phyloP scores from a whole-genome alignment of 768 basidiomycete genomes.

The Lactarius quietus region DNA sequence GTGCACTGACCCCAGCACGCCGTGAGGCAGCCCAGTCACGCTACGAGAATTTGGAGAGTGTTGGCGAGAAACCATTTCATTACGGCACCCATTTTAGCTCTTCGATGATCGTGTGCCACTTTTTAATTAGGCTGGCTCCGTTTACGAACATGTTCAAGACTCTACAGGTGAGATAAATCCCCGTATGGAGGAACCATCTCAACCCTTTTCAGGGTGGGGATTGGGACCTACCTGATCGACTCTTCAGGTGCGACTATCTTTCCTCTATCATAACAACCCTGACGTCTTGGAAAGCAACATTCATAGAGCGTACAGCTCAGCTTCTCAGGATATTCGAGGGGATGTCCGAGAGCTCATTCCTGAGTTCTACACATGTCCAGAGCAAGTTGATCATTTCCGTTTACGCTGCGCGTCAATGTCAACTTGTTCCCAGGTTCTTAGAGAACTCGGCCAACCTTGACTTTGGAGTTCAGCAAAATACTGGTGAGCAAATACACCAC shows the following conservation, averaged over 20 bases:
- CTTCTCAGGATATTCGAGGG: conserved; percentile 79
- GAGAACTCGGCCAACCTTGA: conserved; percentile 77
- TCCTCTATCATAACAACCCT: conserved; percentile 18
- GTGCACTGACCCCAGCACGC: conserved; percentile 73
- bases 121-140: conserved; percentile 82
- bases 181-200: background rate
- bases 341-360: conserved; percentile 94
- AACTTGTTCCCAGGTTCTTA: conserved; percentile 55
- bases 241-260: conserved; percentile 56
- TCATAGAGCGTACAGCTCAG: conserved; percentile 77
- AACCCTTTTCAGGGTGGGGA: conserved; percentile 67
- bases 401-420: background rate
- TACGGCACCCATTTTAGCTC: conserved; percentile 96
- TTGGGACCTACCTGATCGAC: conserved; percentile 88
- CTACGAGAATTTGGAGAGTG: conserved; percentile 70
- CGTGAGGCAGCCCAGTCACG: conserved; percentile 71
- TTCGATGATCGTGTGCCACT: conserved; percentile 96
- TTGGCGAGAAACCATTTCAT: conserved; percentile 85
- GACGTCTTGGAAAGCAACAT: conserved; percentile 51
- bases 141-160: conserved; percentile 97
- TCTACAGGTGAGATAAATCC: conserved; percentile 46
- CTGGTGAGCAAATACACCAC: conserved; percentile 77
- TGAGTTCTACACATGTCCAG: conserved; percentile 81
- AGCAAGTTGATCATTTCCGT: conserved; percentile 43
- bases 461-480: conserved; percentile 70